Evolutionary conservation across 345 rosid genomes (phyloP).

Genomic region (Crucihimalaya himalaica): DNA sequence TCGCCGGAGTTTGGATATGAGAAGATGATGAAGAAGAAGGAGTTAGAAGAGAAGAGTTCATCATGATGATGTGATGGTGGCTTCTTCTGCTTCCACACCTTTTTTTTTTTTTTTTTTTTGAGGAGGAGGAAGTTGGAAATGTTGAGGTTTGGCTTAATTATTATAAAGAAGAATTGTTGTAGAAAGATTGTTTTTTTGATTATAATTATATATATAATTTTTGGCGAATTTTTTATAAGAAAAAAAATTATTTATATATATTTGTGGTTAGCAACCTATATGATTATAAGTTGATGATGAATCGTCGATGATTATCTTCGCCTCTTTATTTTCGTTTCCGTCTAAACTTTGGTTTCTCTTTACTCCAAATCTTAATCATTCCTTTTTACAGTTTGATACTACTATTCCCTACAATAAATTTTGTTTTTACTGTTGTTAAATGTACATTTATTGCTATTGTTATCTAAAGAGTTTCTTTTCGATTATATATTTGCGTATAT

Average conservation of each 20-base stretch:
- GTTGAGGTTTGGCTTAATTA: slow-evolving; percentile 25
- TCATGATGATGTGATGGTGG: slow-evolving; percentile 20
- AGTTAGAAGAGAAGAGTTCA: slow-evolving; percentile 41
- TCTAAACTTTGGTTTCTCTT: slow-evolving; percentile 24
- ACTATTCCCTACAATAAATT: too few relatives aligned
- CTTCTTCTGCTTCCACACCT: slow-evolving; percentile 9
- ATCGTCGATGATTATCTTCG: slow-evolving; percentile 9
- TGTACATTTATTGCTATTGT: too few relatives aligned
- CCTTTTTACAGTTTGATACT: neutral
- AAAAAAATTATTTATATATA: neutral
- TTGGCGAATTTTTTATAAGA: neutral
- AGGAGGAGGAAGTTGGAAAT: slow-evolving; percentile 17
- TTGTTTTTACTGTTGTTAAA: too few relatives aligned
- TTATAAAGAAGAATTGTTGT: slow-evolving; percentile 39
- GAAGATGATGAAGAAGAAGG: slow-evolving; percentile 34
- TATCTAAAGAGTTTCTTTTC: too few relatives aligned
- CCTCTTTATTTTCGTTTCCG: slow-evolving; percentile 11
- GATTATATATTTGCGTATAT: too few relatives aligned
- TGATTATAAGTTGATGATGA: slow-evolving; percentile 9
- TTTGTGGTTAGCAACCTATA: slow-evolving; percentile 5
- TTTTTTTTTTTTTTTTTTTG: neutral
- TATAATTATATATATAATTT: neutral
- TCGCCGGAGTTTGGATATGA: slow-evolving; percentile 31
- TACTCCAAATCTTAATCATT: slow-evolving; percentile 13
- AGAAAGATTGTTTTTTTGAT: neutral